Evolutionary conservation across 768 basidiomycete species (phyloP).

Genomic region (Phylloporus arenicola): DNA sequence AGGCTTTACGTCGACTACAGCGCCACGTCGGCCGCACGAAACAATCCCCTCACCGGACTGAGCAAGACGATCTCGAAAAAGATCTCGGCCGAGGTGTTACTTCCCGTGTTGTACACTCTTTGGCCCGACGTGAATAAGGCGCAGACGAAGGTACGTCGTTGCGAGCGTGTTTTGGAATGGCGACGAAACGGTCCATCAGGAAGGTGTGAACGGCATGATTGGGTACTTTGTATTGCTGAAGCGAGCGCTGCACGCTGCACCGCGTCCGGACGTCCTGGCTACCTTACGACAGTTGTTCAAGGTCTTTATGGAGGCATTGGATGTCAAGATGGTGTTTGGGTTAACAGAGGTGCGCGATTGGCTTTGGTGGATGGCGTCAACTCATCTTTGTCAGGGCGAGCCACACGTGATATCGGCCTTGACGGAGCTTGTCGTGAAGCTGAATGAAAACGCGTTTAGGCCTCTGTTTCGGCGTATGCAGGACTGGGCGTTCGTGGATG

Average conservation of each 20-base stretch:
- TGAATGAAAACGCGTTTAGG: slow-evolving; percentile 88
- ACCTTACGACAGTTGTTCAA: slow-evolving; percentile 66
- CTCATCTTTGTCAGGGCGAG: slow-evolving; percentile 42
- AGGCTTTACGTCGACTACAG: slow-evolving; percentile 50
- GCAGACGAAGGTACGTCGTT: slow-evolving; percentile 33
- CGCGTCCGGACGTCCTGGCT: slow-evolving; percentile 58
- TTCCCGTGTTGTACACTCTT: slow-evolving; percentile 57
- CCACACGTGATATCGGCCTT: slow-evolving; percentile 61
- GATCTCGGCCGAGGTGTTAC: slow-evolving; percentile 57
- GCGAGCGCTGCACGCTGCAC: slow-evolving; percentile 57
- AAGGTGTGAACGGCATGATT: slow-evolving; percentile 23
- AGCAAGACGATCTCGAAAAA: slow-evolving; percentile 67
- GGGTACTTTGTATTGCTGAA: slow-evolving; percentile 67
- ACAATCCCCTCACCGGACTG: slow-evolving; percentile 37
- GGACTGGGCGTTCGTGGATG: slow-evolving; percentile 86
- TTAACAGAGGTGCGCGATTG: slow-evolving; percentile 23
- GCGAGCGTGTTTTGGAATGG: background rate
- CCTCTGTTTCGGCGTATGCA: slow-evolving; percentile 88
- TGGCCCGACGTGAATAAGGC: slow-evolving; percentile 43
- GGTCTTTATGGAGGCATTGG: slow-evolving; percentile 75
- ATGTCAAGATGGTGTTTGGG: slow-evolving; percentile 37
- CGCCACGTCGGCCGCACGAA: slow-evolving; percentile 4
- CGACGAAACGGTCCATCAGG: slow-evolving; percentile 11
- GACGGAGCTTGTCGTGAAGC: slow-evolving; percentile 83
- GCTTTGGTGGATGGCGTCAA: background rate